phyloP scores from a whole-genome alignment of 257 asterid genomes.

The Marsdenia floribunda region DNA sequence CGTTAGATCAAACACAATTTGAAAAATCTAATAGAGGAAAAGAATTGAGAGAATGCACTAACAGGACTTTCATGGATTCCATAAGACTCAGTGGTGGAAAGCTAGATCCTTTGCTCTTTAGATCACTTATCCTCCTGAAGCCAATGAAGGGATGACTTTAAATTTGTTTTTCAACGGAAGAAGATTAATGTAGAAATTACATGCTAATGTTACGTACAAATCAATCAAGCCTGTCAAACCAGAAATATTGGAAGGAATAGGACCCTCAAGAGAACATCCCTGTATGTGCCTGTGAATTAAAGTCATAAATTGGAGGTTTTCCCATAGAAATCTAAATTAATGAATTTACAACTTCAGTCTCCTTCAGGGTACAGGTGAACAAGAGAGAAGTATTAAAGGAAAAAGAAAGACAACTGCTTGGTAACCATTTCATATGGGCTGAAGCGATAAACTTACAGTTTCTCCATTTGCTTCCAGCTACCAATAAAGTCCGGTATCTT shows the following conservation, averaged over 20 bases:
- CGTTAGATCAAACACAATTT: neutral
- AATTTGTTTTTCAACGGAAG: neutral
- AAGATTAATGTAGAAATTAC: neutral
- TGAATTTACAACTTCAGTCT: neutral
- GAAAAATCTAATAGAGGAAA: neutral
- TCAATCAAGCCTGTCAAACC: slow-evolving; percentile 57
- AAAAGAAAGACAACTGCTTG: neutral
- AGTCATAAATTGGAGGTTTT: slow-evolving; percentile 10
- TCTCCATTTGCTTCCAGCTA: slow-evolving; percentile 69
- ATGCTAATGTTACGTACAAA: slow-evolving; percentile 45
- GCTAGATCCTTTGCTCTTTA: slow-evolving; percentile 47
- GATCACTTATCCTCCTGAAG: slow-evolving; percentile 92
- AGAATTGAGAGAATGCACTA: slow-evolving; percentile 25
- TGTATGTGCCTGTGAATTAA: slow-evolving; percentile 67
- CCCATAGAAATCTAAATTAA: neutral
- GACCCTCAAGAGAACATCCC: slow-evolving; percentile 91
- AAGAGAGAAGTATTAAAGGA: neutral
- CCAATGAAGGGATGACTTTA: slow-evolving; percentile 5
- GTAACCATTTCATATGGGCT: neutral
- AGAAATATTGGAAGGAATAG: slow-evolving; percentile 74
- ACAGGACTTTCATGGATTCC: slow-evolving; percentile 66
- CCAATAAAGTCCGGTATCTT: slow-evolving; percentile 73
- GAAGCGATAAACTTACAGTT: slow-evolving; percentile 51
- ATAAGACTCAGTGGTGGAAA: slow-evolving; percentile 54
- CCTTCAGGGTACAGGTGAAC: too few species aligned